Evolutionary conservation across 768 basidiomycete genomes (phyloP).

Genomic region (Tylopilus subfusipes): DNA sequence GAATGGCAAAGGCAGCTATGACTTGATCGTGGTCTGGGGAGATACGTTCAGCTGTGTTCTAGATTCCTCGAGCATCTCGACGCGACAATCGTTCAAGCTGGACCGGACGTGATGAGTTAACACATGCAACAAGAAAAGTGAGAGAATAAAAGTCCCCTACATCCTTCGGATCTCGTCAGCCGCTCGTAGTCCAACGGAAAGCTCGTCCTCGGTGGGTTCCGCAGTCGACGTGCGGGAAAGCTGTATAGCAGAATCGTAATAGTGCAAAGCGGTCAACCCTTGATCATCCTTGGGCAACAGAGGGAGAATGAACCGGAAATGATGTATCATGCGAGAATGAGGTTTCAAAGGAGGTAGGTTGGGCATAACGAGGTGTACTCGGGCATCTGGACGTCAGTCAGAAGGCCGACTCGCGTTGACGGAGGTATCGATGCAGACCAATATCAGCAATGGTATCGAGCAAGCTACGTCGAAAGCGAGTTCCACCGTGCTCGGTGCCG

Average conservation of each 20-base stretch:
- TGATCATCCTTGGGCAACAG: conserved; percentile 57
- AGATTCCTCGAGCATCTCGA: conserved; percentile 62
- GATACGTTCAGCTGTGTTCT: conserved; percentile 39
- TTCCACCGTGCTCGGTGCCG: conserved; percentile 59
- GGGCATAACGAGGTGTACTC: conserved; percentile 72
- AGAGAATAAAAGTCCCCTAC: conserved; percentile 38
- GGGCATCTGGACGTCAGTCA: conserved; percentile 45
- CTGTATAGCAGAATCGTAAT: conserved; percentile 76
- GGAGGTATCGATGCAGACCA: conserved; percentile 43
- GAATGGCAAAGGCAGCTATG: background rate
- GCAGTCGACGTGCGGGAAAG: conserved; percentile 57
- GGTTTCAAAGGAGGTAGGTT: conserved; percentile 67
- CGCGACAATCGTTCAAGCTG: conserved; percentile 60
- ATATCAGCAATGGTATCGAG: conserved; percentile 68
- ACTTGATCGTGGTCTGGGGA: conserved; percentile 12
- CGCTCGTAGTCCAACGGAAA: conserved; percentile 57
- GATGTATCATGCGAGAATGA: conserved; percentile 72
- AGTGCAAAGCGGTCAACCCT: conserved; percentile 66
- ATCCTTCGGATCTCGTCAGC: conserved; percentile 57
- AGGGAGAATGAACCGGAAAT: conserved; percentile 73
- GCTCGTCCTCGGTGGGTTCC: conserved; percentile 68
- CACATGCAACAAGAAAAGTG: background rate
- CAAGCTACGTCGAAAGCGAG: conserved; percentile 64
- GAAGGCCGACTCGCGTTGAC: background rate
- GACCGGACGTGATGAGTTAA: background rate